Evolutionary conservation across 768 basidiomycete species (phyloP).

Genomic region (Leccinum arenicola): DNA sequence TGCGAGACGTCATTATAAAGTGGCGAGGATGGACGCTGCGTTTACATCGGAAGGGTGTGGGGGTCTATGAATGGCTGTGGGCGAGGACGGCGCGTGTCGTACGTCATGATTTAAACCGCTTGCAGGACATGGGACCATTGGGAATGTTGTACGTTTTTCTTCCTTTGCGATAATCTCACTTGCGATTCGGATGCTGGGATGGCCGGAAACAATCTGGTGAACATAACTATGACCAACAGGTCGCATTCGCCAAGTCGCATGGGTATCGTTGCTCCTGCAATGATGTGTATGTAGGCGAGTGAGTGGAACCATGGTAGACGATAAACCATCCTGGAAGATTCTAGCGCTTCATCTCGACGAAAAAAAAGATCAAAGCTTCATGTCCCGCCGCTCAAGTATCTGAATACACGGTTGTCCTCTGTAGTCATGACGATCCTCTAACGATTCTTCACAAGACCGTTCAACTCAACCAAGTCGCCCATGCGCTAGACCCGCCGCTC

Average conservation of each 20-base stretch:
- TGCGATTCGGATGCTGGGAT: neutral
- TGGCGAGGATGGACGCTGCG: slow-evolving; percentile 4
- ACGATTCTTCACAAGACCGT: neutral
- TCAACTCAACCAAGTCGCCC: slow-evolving; percentile 52
- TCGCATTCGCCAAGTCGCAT: neutral
- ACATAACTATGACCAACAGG: neutral
- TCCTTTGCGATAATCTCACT: slow-evolving; percentile 7
- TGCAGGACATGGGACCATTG: neutral
- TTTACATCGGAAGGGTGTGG: neutral
- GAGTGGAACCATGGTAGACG: too few relatives aligned
- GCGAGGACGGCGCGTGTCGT: neutral
- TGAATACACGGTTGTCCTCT: neutral
- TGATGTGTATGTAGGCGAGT: neutral
- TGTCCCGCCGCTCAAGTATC: neutral
- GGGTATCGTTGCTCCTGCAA: neutral
- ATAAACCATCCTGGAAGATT: too few relatives aligned
- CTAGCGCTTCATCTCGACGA: neutral
- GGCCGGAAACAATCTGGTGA: neutral
- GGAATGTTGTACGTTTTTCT: slow-evolving; percentile 9
- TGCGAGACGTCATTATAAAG: neutral
- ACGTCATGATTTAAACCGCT: neutral
- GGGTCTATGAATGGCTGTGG: neutral
- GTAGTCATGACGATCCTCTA: neutral
- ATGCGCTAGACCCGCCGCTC: slow-evolving; percentile 40
- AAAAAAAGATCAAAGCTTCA: neutral